Conservation (phyloP, 2,329 filamentous ascomycete species). For the Ophiocordyceps camponoti-rufipedis region DNA sequence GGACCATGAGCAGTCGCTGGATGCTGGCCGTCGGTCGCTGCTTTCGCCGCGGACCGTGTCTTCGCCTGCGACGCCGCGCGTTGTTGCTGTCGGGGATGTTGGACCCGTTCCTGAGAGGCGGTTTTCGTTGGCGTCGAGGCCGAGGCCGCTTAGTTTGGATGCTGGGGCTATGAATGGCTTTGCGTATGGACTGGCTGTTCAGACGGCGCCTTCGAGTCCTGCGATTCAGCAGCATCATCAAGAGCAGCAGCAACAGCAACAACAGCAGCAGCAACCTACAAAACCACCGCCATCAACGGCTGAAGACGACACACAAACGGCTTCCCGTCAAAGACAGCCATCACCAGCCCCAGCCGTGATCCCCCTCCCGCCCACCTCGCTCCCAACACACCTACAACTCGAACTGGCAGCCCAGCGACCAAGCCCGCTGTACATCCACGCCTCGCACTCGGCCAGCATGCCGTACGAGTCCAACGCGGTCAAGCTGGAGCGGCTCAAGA, state of each 20-base stretch:
- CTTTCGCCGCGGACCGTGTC: slow-evolving; percentile 25
- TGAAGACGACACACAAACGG: slow-evolving; percentile 2
- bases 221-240: neutral
- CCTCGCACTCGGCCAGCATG: slow-evolving; percentile 33
- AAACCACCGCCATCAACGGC: slow-evolving; percentile 3
- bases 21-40: slow-evolving; percentile 7
- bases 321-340: slow-evolving; percentile 11
- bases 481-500: slow-evolving; percentile 80
- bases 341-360: slow-evolving; percentile 36
- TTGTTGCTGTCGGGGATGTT: slow-evolving; percentile 10
- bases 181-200: slow-evolving; percentile 5
- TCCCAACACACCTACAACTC: slow-evolving; percentile 46
- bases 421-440: slow-evolving; percentile 47
- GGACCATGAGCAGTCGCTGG: slow-evolving; percentile 11
- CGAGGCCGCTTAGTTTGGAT: slow-evolving; percentile 26
- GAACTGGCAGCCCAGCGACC: slow-evolving; percentile 44
- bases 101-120: slow-evolving; percentile 23
- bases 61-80: slow-evolving; percentile 30
- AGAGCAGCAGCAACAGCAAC: no score
- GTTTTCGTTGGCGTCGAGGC: slow-evolving; percentile 23
- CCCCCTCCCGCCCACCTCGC: slow-evolving; percentile 47
- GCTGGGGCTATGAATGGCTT: slow-evolving; percentile 2
- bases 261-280: slow-evolving; percentile 2
- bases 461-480: slow-evolving; percentile 86
- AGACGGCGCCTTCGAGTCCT: slow-evolving; percentile 2